Conservation (phyloP, 352 stramenopile species). For the Blastocystis sp. region DNA sequence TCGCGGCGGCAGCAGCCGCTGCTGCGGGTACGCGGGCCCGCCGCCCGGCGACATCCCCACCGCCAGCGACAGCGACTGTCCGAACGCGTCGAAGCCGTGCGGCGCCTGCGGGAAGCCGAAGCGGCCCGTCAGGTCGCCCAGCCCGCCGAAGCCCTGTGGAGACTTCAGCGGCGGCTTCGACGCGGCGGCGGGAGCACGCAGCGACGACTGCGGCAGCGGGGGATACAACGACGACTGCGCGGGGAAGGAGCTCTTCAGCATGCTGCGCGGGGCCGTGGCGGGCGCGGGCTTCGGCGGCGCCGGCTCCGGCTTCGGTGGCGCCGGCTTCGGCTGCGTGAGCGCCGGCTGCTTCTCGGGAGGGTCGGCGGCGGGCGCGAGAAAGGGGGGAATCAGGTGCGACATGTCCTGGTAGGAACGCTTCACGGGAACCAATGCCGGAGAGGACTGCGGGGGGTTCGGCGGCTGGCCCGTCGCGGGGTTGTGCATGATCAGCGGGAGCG, state of each 20-base stretch:
- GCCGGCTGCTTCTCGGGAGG: not conserved
- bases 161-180: not conserved
- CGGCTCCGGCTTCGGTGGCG: not conserved
- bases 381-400: slow-evolving; percentile 26
- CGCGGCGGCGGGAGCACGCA: not conserved
- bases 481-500: not conserved
- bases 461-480: not conserved
- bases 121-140: not conserved
- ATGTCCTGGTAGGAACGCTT: slow-evolving; percentile 18
- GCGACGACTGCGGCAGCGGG: not conserved
- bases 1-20: not conserved
- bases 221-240: too few species aligned
- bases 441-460: not conserved
- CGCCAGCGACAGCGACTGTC: not conserved
- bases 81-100: not conserved
- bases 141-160: not conserved
- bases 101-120: not conserved
- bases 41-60: not conserved
- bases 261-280: not conserved
- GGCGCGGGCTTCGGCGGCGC: not conserved
- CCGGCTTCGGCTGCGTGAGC: not conserved
- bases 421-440: not conserved
- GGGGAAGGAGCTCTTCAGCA: not conserved
- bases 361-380: not conserved
- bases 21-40: not conserved